These are phyloP conservation scores for Pseudoscleropodium purum DNA, from an alignment of 225 moss, liverwort and hornwort species.

Conservation along the genomic window DNA sequence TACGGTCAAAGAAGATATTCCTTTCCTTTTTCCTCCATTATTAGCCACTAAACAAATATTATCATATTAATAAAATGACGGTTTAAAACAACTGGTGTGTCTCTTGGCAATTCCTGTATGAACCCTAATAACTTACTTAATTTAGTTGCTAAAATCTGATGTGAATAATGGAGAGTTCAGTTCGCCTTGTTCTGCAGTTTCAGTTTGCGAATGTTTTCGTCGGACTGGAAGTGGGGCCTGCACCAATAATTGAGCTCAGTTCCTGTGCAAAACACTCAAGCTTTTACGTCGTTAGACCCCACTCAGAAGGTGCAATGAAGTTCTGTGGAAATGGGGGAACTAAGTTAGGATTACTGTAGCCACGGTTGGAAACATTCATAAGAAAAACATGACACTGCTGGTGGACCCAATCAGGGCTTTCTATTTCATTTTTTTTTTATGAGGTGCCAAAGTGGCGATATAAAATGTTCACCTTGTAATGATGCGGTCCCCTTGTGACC, in stretches of 20 bases:
- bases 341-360: neutral
- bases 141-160: neutral
- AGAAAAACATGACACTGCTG: too few species aligned
- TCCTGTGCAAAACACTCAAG: neutral
- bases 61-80: neutral
- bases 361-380: neutral
- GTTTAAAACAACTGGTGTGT: neutral
- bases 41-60: neutral
- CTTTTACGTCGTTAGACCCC: too few species aligned
- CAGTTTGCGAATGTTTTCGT: neutral
- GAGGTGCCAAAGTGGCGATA: too few species aligned
- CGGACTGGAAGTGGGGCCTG: neutral
- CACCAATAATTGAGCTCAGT: slow-evolving; percentile 3
- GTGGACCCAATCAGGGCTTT: neutral
- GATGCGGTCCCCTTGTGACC: too few species aligned
- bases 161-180: slow-evolving; percentile 2
- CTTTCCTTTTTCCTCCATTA: neutral
- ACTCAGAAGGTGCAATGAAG: neutral
- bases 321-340: neutral
- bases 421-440: too few species aligned
- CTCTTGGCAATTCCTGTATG: neutral
- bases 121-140: neutral
- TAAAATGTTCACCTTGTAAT: too few species aligned
- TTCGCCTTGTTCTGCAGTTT: neutral
- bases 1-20: neutral